Base-by-base conservation (phyloP, 2,329 filamentous ascomycete genomes). In the Biscogniauxia marginata region DNA sequence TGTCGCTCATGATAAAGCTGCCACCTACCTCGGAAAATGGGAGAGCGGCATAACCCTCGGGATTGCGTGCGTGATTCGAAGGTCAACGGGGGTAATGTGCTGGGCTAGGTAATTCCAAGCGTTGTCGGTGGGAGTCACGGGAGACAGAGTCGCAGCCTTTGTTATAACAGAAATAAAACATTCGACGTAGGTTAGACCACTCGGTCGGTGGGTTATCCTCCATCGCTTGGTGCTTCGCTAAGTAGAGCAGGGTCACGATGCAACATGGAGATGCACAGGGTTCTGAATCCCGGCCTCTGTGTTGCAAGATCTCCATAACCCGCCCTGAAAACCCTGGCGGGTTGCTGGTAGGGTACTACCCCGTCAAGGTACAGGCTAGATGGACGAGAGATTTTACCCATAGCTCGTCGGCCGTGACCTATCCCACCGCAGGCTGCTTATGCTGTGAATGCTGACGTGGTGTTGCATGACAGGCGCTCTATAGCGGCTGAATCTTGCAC, bases 251-350 rank as follows among this genome's bases (percentile, higher is more conserved):
- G 55, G 58, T 63, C 60, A 59, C 65, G 57, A 66, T 64, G 61
- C 53, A 60, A 65, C 65, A 54, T 53, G 13, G 57, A 56, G 45
- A 61, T 53, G 62, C 55, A 51, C 58, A 55, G 57, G 60, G 58
- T 57, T 53, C 57, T 52, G 48, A 52, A 62, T 55, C 64, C 62
- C 50, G 53, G 62, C 50, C 54, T 24, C 52, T 57, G 48, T 58
- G 62, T 65, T 64, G 54, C 63, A 61, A 62, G 62, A 67, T 68
- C 63, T 61, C 58, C 59, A 58, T 59, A 56, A 55, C 55, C 59
- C 57, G 53, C 59, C 62, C 57, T 55, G 52, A 57, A 53, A 55
- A 44, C 55, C 50, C 60, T 39, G 21, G 45, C 21, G 45, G 21
- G 21, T 46, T 20, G 21, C 19, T 46, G 21, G 21, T 21, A 39